Evolutionary conservation across 805 yeast genomes (phyloP).

Genomic region (Lipomyces anomalus): DNA sequence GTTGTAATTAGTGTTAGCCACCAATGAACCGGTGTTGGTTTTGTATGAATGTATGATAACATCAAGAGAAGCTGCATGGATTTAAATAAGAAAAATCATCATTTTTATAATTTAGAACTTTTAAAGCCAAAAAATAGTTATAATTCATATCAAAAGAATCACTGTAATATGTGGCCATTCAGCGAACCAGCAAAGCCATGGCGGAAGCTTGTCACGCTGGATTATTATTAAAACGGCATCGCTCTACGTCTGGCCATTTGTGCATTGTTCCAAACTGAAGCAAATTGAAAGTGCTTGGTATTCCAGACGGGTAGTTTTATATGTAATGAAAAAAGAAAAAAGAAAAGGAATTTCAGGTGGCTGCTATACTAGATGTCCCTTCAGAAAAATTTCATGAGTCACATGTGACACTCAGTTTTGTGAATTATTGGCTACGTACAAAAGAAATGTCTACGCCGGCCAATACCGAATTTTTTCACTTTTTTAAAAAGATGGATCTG

Average conservation of each 20-base stretch:
- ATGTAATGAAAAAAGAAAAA: constrained; percentile 10
- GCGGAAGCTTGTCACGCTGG: constrained; percentile 5
- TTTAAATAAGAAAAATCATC: no score
- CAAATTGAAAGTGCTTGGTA: constrained; percentile 21
- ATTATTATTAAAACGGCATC: constrained; percentile 10
- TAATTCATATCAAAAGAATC: not conserved
- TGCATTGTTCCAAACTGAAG: constrained; percentile 18
- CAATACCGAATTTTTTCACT: not conserved
- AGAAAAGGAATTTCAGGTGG: no score
- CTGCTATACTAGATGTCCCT: no score
- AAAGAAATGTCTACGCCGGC: not conserved
- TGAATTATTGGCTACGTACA: no score
- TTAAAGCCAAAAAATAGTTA: not conserved
- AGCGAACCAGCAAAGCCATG: constrained; percentile 19
- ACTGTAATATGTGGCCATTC: constrained; percentile 18
- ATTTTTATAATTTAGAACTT: not conserved
- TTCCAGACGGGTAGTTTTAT: constrained; percentile 21
- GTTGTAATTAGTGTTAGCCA: no score
- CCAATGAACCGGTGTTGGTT: no score
- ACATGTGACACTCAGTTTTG: no score
- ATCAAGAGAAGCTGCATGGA: no score
- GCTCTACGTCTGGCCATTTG: constrained; percentile 25
- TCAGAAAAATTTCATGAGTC: no score
- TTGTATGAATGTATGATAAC: no score
- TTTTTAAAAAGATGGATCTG: not conserved